Percentiles rank a stretch among this genome's conserved stretches.
These are phyloP conservation scores for Backusella tuberculispora DNA, from an alignment of 192 early-diverging fungal species.

Conservation along the genomic window DNA sequence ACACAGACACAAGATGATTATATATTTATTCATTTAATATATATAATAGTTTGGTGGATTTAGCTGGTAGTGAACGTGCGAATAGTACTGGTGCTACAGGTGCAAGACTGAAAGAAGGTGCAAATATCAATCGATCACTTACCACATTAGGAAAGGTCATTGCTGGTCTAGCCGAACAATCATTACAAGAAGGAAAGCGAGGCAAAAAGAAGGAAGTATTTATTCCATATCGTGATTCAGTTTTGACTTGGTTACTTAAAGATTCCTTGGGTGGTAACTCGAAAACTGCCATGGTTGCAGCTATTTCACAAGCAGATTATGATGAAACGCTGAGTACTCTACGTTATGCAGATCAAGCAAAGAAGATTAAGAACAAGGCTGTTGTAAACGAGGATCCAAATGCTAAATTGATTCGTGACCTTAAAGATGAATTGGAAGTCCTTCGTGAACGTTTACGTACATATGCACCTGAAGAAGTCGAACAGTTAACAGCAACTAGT, in stretches of 20 bases:
- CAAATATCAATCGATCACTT: slow-evolving; percentile 93
- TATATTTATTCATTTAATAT: neutral
- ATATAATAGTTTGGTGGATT: slow-evolving; percentile 76
- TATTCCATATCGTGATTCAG: slow-evolving; percentile 93
- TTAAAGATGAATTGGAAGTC: slow-evolving; percentile 69
- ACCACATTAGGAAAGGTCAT: slow-evolving; percentile 95
- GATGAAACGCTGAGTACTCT: slow-evolving; percentile 72
- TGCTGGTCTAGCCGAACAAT: slow-evolving; percentile 80
- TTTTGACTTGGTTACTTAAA: slow-evolving; percentile 74
- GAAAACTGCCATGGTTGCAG: slow-evolving; percentile 68
- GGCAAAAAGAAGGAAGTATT: slow-evolving; percentile 57
- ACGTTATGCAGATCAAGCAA: slow-evolving; percentile 81
- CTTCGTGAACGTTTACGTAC: slow-evolving; percentile 51
- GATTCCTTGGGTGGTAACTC: slow-evolving; percentile 76
- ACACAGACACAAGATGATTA: neutral
- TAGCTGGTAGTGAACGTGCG: slow-evolving; percentile 93
- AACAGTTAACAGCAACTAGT: slow-evolving; percentile 32
- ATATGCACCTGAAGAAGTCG: slow-evolving; percentile 44
- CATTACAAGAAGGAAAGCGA: slow-evolving; percentile 43
- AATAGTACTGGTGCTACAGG: slow-evolving; percentile 87
- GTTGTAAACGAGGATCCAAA: slow-evolving; percentile 81
- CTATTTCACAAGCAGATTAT: slow-evolving; percentile 66
- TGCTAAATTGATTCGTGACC: slow-evolving; percentile 65
- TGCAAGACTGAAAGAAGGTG: slow-evolving; percentile 84
- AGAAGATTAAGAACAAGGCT: slow-evolving; percentile 80